Conservation (phyloP, 2,329 filamentous ascomycete genomes). For the Pyricularia sp. region DNA sequence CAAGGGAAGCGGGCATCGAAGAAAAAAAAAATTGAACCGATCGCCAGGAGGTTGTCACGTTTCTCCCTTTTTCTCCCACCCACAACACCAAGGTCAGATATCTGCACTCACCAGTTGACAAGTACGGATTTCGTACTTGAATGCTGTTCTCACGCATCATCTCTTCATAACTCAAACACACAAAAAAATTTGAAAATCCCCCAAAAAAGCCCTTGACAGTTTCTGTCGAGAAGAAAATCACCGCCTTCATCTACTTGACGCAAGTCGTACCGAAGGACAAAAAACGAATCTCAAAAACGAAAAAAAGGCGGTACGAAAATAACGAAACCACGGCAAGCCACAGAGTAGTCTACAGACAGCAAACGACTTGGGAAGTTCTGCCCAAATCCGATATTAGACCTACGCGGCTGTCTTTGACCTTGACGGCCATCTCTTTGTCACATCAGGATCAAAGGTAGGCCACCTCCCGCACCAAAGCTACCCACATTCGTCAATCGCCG, state of each 20-base stretch:
- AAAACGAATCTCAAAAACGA: slow-evolving; percentile 6
- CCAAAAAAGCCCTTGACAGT: slow-evolving; percentile 29
- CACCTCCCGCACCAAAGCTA: background rate
- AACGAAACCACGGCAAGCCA: background rate
- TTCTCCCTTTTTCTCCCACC: slow-evolving; percentile 8
- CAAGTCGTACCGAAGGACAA: slow-evolving; percentile 10
- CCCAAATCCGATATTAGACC: background rate
- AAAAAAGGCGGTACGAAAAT: background rate
- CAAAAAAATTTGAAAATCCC: slow-evolving; percentile 51
- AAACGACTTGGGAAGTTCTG: background rate
- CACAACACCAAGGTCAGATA: slow-evolving; percentile 19
- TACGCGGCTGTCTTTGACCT: background rate
- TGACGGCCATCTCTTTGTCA: slow-evolving; percentile 1
- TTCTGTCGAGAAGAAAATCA: slow-evolving; percentile 9
- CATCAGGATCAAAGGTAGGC: background rate
- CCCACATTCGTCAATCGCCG: background rate
- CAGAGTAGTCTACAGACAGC: background rate
- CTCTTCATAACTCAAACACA: slow-evolving; percentile 38
- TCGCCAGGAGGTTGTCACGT: background rate
- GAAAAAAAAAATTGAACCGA: background rate
- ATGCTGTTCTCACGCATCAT: slow-evolving; percentile 49
- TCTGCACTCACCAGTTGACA: slow-evolving; percentile 17
- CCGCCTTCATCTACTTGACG: slow-evolving; percentile 8
- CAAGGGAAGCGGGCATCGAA: background rate
- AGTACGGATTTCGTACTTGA: slow-evolving; percentile 44